Base-by-base conservation (phyloP, 176 grass and related monocot genomes). In the Areca catechu region DNA sequence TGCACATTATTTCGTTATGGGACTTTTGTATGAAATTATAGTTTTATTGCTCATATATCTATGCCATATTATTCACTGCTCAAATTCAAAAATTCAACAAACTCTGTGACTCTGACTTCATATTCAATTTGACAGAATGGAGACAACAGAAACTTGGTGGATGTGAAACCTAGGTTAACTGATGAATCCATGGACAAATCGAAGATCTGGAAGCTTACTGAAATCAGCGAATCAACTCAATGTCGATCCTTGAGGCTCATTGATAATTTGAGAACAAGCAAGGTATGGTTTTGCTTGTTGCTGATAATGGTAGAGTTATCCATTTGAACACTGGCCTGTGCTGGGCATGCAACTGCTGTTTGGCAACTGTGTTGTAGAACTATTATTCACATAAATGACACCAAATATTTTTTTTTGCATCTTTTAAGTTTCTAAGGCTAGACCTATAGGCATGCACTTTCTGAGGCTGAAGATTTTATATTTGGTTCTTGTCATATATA, bases 181-280 rank as follows among this genome's bases (percentile, higher is more conserved):
- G 94, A 98, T 24, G 94, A 98, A 48, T 60, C 79, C 57, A 43
- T 85, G 57, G 94, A 93, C 56, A 98, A 93, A 72, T 82, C 88
- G 25, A 98, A 93, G 73, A 77, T 83, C 71, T 98, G 94, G 94
- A 98, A 93, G 78, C 88, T 98, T 53, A 93, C 86, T 69, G 94
- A 98, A 75, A 80, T 98, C 67, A 68, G 54, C 64, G 94, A 98
- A 54, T 67, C 81, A 53, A 53, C 70, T 86, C 88, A 89, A 68
- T 98, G 94, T 75, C 75, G 88, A 72, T 98, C 94, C 65, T 70
- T 98, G 50, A 88, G 83, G 70, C 73, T 98, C 34, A 57, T 68
- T 37, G 94, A 98, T 86, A 93, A 77, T 73, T 68, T 89, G 57
- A 80, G 84, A 71, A 78, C 81, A 71, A 89, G 79, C 76, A 98